Evolutionary conservation across 352 stramenopile species (phyloP).

Genomic region (Pythium coloratum): DNA sequence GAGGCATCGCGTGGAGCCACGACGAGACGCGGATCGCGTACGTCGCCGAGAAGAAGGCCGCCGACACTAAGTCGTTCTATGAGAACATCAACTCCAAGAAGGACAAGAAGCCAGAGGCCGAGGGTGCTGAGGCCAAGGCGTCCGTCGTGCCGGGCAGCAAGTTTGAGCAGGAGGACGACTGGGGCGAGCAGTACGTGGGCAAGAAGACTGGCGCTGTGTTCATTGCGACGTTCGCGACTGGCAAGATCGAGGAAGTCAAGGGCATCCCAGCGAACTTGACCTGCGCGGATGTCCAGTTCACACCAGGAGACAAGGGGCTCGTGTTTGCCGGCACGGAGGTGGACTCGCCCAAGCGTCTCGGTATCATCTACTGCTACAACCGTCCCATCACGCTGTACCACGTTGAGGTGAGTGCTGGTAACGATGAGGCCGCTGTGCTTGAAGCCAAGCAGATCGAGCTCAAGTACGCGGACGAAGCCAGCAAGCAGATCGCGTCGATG

Average conservation of each 20-base stretch:
- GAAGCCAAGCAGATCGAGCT: slow-evolving; percentile 46
- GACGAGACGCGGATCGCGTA: slow-evolving; percentile 76
- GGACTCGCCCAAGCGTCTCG: slow-evolving; percentile 55
- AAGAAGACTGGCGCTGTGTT: slow-evolving; percentile 74
- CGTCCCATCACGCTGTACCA: slow-evolving; percentile 68
- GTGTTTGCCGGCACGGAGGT: slow-evolving; percentile 69
- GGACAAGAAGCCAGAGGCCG: slow-evolving; percentile 24
- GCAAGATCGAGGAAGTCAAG: slow-evolving; percentile 65
- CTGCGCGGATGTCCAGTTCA: slow-evolving; percentile 70
- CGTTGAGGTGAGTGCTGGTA: slow-evolving; percentile 28
- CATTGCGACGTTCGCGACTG: slow-evolving; percentile 56
- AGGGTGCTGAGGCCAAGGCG: slow-evolving; percentile 23
- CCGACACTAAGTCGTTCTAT: slow-evolving; percentile 52
- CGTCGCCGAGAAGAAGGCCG: slow-evolving; percentile 65
- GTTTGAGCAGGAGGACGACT: slow-evolving; percentile 78
- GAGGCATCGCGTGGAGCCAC: slow-evolving; percentile 70
- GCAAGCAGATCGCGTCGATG: slow-evolving; percentile 45
- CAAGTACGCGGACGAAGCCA: slow-evolving; percentile 36
- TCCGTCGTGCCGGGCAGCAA: slow-evolving; percentile 41
- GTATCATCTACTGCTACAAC: slow-evolving; percentile 89
- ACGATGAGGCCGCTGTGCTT: slow-evolving; percentile 21
- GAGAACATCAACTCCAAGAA: slow-evolving; percentile 54
- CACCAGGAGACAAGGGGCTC: slow-evolving; percentile 49
- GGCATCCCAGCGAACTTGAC: slow-evolving; percentile 54
- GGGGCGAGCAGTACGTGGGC: slow-evolving; percentile 83